Evolutionary conservation across 306 rosid species (phyloP).

Genomic region (Betula pendula): DNA sequence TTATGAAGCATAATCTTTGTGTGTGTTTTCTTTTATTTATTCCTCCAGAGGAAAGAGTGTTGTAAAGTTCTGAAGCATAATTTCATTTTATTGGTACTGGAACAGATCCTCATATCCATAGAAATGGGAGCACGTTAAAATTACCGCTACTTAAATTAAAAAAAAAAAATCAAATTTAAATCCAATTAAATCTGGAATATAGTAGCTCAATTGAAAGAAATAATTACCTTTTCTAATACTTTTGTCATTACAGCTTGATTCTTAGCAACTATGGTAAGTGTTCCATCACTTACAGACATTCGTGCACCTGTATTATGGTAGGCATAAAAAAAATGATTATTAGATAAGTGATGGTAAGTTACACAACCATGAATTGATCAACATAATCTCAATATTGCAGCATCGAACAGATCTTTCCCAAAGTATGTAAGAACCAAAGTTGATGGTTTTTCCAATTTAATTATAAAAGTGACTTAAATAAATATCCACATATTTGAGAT

Average conservation of each 20-base stretch:
- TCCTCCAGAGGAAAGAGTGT: background rate
- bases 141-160: background rate
- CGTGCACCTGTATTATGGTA: slow-evolving; percentile 67
- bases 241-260: slow-evolving; percentile 78
- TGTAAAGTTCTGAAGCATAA: background rate
- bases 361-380: slow-evolving; percentile 2
- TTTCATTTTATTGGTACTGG: background rate
- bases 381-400: background rate
- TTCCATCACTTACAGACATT: slow-evolving; percentile 81
- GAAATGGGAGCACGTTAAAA: background rate
- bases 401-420: background rate
- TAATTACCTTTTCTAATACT: slow-evolving; percentile 73
- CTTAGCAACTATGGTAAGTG: slow-evolving; percentile 82
- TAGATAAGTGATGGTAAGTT: slow-evolving; percentile 3
- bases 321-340: slow-evolving; percentile 27
- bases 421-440: slow-evolving; percentile 21
- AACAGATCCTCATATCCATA: background rate
- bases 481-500: background rate
- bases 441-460: background rate
- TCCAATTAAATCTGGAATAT: background rate
- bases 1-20: background rate
- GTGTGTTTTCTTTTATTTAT: background rate
- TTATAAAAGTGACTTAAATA: background rate
- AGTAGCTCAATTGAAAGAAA: slow-evolving; percentile 19
- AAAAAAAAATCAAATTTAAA: background rate